A percentile compares a stretch with the other conserved stretches of the same genome.
Conservation (phyloP, 495 filamentous ascomycete genomes). For the Aspergillus sclerotioniger region DNA sequence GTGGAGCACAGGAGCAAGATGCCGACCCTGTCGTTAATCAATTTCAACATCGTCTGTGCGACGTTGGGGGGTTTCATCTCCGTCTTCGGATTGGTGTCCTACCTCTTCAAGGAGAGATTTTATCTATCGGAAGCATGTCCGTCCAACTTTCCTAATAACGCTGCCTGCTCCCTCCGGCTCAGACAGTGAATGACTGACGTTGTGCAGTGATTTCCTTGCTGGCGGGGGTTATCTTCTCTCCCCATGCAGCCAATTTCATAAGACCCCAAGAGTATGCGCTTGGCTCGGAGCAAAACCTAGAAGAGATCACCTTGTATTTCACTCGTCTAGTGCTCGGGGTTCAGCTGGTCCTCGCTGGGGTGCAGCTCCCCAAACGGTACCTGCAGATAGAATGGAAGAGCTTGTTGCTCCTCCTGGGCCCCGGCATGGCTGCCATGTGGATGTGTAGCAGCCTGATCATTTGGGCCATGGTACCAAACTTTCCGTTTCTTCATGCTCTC, state of each 20-base stretch:
- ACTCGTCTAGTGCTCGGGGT: conserved; percentile 86
- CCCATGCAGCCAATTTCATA: conserved; percentile 74
- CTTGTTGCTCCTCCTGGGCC: conserved; percentile 73
- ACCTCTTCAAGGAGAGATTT: conserved; percentile 84
- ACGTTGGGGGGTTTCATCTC: conserved; percentile 85
- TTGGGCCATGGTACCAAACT: conserved; percentile 72
- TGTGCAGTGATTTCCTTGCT: conserved; percentile 74
- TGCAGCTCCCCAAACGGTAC: conserved; percentile 89
- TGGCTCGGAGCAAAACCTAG: conserved; percentile 57
- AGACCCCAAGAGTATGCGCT: conserved; percentile 72
- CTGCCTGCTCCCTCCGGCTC: background rate
- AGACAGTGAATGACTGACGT: conserved; percentile 8
- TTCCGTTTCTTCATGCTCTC: conserved; percentile 74
- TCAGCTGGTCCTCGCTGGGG: conserved; percentile 83
- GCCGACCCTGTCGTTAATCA: conserved; percentile 73
- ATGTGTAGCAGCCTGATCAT: conserved; percentile 73
- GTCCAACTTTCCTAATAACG: conserved; percentile 28
- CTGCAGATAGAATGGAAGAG: conserved; percentile 77
- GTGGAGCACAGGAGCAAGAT: conserved; percentile 44
- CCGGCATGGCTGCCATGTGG: conserved; percentile 90
- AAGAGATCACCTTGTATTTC: conserved; percentile 74
- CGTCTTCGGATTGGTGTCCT: conserved; percentile 83
- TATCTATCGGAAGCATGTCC: conserved; percentile 87
- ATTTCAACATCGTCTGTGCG: conserved; percentile 88
- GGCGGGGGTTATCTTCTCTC: conserved; percentile 74